Evolutionary conservation across 2,329 filamentous ascomycete genomes (phyloP), one percentile per base, ranked within the genome.

Genomic region (Phaeosphaeriaceae sp.): DNA sequence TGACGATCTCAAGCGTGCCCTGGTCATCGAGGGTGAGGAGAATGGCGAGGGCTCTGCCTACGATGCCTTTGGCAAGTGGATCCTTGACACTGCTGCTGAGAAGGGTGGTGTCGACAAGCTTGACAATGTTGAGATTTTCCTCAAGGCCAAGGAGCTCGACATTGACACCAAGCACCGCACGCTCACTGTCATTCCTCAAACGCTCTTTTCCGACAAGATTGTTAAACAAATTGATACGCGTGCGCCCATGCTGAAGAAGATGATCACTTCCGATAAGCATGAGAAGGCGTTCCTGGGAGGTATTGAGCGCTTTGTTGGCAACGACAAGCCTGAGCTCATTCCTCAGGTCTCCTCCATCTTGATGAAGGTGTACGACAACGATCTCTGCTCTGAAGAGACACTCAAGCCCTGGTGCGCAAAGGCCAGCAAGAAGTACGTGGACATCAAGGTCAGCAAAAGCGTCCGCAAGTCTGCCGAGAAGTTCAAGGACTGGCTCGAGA

Each of bases 351-450:
- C 93, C 65, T 92, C 92, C 79, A 91, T 99, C 71, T 85, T 99
- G 63, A 87, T 96, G 78, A 86, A 91, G 72, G 91, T 94, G 82
- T 99, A 98, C 81, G 88, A 97, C 80, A 85, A 92, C 72, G 95
- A 99, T 68, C 85, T 99, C 54, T 83, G 97, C 71, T 88, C 86
- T 51, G 95, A 99, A 83, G 93, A 97, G 63, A 87, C 93, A 17
- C 88, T 96, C 76, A 91, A 89, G 80, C 89, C 90, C 69, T 99
- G 95, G 94, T 94, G 93, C 66, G 86, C 87, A 76, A 97, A 95
- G 85, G 93, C 94, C 58, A 97, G 92, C 87, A 97, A 96, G 89
- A 97, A 97, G 84, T 98, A 98, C 78, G 91, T 96, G 69, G 94
- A 98, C 77, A 80, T 96, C 60, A 77, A 89, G 59, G 93, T 89